Percentiles rank a stretch among this genome's conserved stretches.
Evolutionary conservation across 768 basidiomycete genomes (phyloP).

Genomic region (Amanita pallidorosea): DNA sequence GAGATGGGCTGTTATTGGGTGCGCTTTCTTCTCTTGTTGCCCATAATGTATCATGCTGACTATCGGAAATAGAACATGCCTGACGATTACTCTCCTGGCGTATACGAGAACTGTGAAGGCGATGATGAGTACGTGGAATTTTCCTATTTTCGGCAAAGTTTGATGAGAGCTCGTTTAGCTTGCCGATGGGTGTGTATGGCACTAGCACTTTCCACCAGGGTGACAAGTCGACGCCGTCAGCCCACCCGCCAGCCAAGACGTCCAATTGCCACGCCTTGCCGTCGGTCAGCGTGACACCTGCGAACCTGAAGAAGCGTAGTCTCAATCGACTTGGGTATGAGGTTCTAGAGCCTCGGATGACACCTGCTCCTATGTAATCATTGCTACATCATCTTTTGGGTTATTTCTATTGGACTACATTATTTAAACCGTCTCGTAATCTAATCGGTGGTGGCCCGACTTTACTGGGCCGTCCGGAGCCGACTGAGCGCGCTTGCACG

Average conservation of each 20-base stretch:
- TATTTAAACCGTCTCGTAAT: not conserved
- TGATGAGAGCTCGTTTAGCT: slow-evolving; percentile 14
- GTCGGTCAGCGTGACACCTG: slow-evolving; percentile 20
- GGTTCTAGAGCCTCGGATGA: slow-evolving; percentile 5
- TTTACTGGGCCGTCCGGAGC: not conserved
- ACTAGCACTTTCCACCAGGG: slow-evolving; percentile 65
- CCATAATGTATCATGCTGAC: not conserved
- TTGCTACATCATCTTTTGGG: not conserved
- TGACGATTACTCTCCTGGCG: slow-evolving; percentile 46
- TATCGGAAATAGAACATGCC: slow-evolving; percentile 56
- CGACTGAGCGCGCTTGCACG: not conserved
- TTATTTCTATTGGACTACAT: not conserved
- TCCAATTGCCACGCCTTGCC: slow-evolving; percentile 47
- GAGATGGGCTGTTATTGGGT: slow-evolving; percentile 52
- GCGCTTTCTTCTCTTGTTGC: not conserved
- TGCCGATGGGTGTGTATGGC: slow-evolving; percentile 65
- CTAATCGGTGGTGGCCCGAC: not conserved
- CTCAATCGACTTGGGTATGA: slow-evolving; percentile 5
- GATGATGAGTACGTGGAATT: slow-evolving; percentile 32
- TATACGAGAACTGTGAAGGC: slow-evolving; percentile 58
- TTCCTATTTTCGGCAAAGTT: not conserved
- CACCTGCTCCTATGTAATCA: not conserved
- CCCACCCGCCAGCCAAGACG: slow-evolving; percentile 50
- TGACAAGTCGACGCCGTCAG: slow-evolving; percentile 39
- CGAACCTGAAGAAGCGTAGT: slow-evolving; percentile 11